phyloP scores from a whole-genome alignment of 1,284 basidiomycete species.

The Malassezia equina region DNA sequence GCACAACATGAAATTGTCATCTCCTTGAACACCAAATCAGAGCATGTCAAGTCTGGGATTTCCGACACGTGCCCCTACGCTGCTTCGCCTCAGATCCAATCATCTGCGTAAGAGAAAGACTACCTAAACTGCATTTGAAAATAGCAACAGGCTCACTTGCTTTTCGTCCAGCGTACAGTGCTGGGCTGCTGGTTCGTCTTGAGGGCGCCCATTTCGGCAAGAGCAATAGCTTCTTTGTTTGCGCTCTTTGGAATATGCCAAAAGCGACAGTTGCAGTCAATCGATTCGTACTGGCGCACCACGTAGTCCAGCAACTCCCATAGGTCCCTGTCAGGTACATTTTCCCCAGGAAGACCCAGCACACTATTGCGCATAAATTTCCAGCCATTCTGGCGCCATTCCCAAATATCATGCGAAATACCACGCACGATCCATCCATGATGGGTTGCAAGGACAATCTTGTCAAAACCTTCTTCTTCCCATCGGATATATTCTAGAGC shows the following conservation, averaged over 20 bases:
- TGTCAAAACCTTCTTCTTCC: constrained; percentile 45
- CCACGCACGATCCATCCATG: constrained; percentile 43
- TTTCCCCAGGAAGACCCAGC: constrained; percentile 29
- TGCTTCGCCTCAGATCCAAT: not conserved
- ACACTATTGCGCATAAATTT: constrained; percentile 22
- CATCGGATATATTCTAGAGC: constrained; percentile 38
- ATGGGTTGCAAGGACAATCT: constrained; percentile 41
- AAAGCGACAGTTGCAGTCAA: constrained; percentile 45
- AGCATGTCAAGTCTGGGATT: not conserved
- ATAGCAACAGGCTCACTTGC: not conserved
- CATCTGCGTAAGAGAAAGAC: not conserved
- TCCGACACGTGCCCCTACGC: not conserved
- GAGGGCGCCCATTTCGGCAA: constrained; percentile 36
- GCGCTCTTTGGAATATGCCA: constrained; percentile 35
- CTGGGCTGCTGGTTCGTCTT: constrained; percentile 34
- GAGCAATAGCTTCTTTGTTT: constrained; percentile 22
- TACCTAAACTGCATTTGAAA: not conserved
- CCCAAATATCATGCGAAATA: constrained; percentile 40
- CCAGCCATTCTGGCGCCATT: constrained; percentile 42
- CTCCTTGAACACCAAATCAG: not conserved
- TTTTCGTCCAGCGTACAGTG: constrained; percentile 36
- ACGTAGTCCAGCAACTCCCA: constrained; percentile 42
- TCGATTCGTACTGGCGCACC: constrained; percentile 35
- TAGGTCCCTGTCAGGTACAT: constrained; percentile 41
- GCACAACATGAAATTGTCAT: not conserved